Evolutionary conservation across 768 basidiomycete genomes (phyloP).

Genomic region (Kwoniella sp.): DNA sequence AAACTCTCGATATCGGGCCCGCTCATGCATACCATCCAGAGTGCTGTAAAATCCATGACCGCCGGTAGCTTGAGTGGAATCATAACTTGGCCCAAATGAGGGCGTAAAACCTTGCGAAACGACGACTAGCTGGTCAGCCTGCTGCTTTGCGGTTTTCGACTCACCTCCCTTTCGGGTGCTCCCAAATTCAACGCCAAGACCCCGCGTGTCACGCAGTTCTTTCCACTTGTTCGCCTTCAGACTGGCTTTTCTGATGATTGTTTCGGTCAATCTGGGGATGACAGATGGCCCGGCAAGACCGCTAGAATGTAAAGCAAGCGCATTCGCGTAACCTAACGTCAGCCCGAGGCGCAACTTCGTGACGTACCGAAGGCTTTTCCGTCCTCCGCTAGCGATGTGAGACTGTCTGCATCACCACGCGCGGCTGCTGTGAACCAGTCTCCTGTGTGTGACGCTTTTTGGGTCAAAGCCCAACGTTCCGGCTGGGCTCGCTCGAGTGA

Average conservation of each 20-base stretch:
- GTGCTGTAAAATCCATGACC: conserved; percentile 34
- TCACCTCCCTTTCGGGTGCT: conserved; percentile 30
- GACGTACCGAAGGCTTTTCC: conserved; percentile 26
- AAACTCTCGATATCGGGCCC: conserved; percentile 25
- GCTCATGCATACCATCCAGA: conserved; percentile 36
- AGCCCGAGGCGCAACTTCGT: neutral
- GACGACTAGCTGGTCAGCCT: too few species aligned
- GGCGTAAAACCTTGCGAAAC: conserved; percentile 37
- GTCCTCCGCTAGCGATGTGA: too few species aligned
- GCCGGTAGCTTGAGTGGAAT: conserved; percentile 32
- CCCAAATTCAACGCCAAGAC: conserved; percentile 34
- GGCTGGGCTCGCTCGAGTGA: too few species aligned
- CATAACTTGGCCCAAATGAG: conserved; percentile 39
- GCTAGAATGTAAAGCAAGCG: conserved; percentile 27
- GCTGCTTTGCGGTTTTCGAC: conserved; percentile 19
- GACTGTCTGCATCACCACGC: too few species aligned
- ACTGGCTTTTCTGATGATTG: conserved; percentile 28
- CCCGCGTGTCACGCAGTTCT: conserved; percentile 12
- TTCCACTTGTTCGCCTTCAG: conserved; percentile 37
- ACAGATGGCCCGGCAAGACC: neutral
- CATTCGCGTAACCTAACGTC: conserved; percentile 23
- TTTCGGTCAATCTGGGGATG: conserved; percentile 19
- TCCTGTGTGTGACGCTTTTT: conserved; percentile 26
- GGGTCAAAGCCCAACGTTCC: conserved; percentile 37
- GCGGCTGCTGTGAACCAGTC: conserved; percentile 46